Percentiles rank a stretch among this genome's conserved stretches.
These are phyloP conservation scores for Diaporthe nobilis DNA, from an alignment of 2,329 filamentous ascomycete genomes.

Conservation along the genomic window DNA sequence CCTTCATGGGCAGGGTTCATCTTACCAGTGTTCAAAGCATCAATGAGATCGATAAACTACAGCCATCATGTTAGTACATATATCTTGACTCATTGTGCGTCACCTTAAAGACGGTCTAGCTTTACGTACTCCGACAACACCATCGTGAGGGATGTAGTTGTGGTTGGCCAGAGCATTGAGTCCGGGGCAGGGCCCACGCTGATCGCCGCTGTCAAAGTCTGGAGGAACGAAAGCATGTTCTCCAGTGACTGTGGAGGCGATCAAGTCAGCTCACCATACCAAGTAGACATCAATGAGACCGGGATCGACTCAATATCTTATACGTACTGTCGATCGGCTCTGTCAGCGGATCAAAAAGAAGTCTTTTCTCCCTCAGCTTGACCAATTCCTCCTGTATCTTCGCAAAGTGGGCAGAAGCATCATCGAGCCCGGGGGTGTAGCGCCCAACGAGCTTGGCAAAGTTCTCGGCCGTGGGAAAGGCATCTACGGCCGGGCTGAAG, in stretches of 20 bases:
- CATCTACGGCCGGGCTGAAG: constrained; percentile 7
- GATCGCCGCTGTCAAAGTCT: constrained; percentile 45
- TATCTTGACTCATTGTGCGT: neutral
- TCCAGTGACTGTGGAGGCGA: constrained; percentile 2
- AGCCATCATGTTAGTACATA: too few relatives aligned
- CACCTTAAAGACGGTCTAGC: fast-evolving
- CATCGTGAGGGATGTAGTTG: constrained; percentile 48
- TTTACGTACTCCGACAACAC: constrained; percentile 43
- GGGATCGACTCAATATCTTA: neutral
- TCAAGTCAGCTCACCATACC: neutral
- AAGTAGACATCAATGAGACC: neutral
- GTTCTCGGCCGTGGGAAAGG: constrained; percentile 13
- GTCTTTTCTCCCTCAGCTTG: constrained; percentile 70
- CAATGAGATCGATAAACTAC: constrained; percentile 49
- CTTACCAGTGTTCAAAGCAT: constrained; percentile 43
- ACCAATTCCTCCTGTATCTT: constrained; percentile 22
- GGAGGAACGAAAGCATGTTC: constrained; percentile 36
- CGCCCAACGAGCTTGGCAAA: constrained; percentile 8
- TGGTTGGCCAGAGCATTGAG: constrained; percentile 51
- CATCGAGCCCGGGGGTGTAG: constrained; percentile 13
- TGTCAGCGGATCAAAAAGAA: constrained; percentile 18
- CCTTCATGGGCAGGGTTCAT: neutral
- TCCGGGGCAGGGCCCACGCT: constrained; percentile 48
- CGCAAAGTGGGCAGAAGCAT: constrained; percentile 7
- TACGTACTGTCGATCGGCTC: constrained; percentile 2